A percentile compares a stretch with the other conserved stretches of the same genome.
Conservation (phyloP, 345 rosid genomes). For the Streptanthus diversifolius region DNA sequence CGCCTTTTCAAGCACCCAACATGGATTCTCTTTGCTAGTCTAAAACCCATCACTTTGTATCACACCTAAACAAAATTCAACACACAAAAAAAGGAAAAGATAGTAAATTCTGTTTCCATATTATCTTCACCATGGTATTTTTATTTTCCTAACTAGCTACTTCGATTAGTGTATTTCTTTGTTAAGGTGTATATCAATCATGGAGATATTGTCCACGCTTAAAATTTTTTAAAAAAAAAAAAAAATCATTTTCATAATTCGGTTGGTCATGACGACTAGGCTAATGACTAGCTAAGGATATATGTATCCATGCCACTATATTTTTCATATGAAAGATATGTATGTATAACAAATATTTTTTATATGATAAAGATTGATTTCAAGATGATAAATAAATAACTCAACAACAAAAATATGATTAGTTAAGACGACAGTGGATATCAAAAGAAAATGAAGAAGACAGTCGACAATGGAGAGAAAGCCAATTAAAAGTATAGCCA, state of each 20-base stretch:
- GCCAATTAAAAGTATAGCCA: not conserved
- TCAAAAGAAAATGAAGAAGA: not conserved
- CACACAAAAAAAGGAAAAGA: not conserved
- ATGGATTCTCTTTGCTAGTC: constrained; percentile 40
- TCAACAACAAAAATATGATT: not conserved
- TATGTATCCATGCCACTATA: not conserved
- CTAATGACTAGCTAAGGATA: constrained; percentile 19
- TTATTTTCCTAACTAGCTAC: not conserved
- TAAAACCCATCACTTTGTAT: constrained; percentile 36
- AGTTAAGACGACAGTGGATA: not conserved
- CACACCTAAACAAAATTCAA: constrained; percentile 17
- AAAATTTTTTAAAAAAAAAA: not conserved
- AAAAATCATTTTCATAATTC: not conserved
- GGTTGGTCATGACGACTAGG: constrained; percentile 22
- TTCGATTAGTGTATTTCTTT: not conserved
- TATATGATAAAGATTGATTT: not conserved
- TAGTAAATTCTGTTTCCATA: constrained; percentile 24
- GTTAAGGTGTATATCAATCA: not conserved
- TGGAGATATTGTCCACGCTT: constrained; percentile 3
- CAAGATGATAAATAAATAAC: not conserved
- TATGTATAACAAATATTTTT: not conserved
- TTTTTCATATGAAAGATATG: not conserved
- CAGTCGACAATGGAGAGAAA: constrained; percentile 3
- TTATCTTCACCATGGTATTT: not conserved
- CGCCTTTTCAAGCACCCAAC: constrained; percentile 40